Evolutionary conservation across 2,329 filamentous ascomycete species (phyloP), one percentile per base, ranked within the genome.

Genomic region (Diplodia corticola): DNA sequence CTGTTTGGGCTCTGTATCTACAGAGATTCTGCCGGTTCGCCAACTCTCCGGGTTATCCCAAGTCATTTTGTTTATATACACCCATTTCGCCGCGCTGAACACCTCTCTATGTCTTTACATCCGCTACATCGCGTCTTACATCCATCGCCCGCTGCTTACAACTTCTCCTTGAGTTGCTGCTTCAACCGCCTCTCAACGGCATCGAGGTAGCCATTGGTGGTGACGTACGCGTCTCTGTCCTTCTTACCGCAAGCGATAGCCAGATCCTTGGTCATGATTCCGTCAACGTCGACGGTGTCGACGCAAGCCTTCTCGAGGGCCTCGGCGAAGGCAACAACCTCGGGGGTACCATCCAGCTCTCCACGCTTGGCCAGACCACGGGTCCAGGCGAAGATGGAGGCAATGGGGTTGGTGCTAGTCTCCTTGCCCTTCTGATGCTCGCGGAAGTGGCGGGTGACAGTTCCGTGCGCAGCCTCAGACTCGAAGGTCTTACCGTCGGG

Each of bases 341-440:
- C 93, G 33, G 93, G 93, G n/a, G 93, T 97, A 63, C 88, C 83
- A 81, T 99, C 95, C 71, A 99, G 88, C 83, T 92, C 90, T 73
- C 95, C 95, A 74, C 95, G 91, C 86, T 97, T 95, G 73, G 92
- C 83, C 55, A 99, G 88, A 75, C 95, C 95, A 68, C 95, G 91
- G 68, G 95, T 98, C 95, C 95, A 99, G 75, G 95, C 95, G 80
- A 98, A 99, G 84, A 99, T 98, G 78, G 92, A 96, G 69, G 95
- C 95, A 74, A 98, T 98, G 68, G 95, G 95, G 88, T 99, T 98
- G 72, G 95, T 99, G 51, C 93, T 97, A 66, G 95, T 99, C 82
- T 97, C 92, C 74, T 89, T 89, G 78, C 95, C 95, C 86, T 97
- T 97, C 83, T 98, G 95, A 86, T 98, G 91, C 85, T 98, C 94